Conservation (phyloP, 768 basidiomycete genomes). For the Lactarius indigo region DNA sequence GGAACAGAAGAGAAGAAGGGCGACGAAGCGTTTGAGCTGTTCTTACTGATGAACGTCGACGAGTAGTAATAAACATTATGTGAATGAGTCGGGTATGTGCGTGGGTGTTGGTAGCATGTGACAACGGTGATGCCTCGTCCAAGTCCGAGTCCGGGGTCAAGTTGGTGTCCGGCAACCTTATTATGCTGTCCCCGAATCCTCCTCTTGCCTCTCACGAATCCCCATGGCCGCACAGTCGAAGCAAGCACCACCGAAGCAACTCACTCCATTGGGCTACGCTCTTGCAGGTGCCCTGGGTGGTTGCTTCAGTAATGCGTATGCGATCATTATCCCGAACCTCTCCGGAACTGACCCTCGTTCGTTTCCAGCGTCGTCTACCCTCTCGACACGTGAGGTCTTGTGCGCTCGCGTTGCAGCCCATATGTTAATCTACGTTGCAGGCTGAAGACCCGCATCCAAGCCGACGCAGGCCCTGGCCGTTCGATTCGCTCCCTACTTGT, state of each 20-base stretch:
- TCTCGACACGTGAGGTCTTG: constrained; percentile 60
- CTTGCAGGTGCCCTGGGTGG: constrained; percentile 91
- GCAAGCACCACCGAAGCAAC: constrained; percentile 44
- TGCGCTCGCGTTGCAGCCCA: background rate
- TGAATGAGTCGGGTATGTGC: background rate
- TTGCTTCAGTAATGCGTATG: constrained; percentile 91
- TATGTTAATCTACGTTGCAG: constrained; percentile 39
- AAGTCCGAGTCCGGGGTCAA: background rate
- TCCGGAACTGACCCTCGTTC: constrained; percentile 5
- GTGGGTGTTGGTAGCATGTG: constrained; percentile 3
- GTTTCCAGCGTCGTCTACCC: constrained; percentile 81
- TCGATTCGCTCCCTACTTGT: constrained; percentile 64
- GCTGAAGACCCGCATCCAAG: constrained; percentile 94
- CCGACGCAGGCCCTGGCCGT: constrained; percentile 54
- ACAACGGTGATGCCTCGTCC: background rate
- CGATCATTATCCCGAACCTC: constrained; percentile 18
- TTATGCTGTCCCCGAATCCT: background rate
- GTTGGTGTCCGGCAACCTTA: background rate
- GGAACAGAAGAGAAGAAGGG: constrained; percentile 43
- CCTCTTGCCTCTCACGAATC: background rate
- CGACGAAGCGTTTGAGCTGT: constrained; percentile 70
- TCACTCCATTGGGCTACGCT: constrained; percentile 87
- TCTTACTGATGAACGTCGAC: constrained; percentile 46
- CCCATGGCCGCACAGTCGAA: constrained; percentile 43
- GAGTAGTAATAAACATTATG: background rate